phyloP scores from a whole-genome alignment of 108 stramenopile species.

The Nitzschia palea region DNA sequence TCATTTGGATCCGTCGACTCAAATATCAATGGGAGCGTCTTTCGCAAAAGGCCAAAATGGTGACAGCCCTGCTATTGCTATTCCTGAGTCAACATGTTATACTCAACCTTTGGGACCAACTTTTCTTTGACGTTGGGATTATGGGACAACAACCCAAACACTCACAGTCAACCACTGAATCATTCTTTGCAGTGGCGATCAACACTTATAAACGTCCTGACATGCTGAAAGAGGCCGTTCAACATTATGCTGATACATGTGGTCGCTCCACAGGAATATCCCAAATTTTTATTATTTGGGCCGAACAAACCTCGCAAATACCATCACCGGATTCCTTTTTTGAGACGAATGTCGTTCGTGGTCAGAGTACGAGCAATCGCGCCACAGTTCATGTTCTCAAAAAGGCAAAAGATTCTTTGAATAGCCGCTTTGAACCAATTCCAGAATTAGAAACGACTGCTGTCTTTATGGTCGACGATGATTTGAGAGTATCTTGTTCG shows the following conservation, averaged over 20 bases:
- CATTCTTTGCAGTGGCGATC: conserved; percentile 57
- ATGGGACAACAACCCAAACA: background rate
- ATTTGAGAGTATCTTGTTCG: conserved; percentile 49
- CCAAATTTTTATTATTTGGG: conserved; percentile 63
- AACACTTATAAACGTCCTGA: conserved; percentile 63
- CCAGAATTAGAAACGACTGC: conserved; percentile 31
- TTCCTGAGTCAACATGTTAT: background rate
- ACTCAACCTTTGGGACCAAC: conserved; percentile 11
- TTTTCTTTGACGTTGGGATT: conserved; percentile 12
- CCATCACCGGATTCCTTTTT: conserved; percentile 35
- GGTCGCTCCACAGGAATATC: conserved; percentile 29
- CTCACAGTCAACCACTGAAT: background rate
- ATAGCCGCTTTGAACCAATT: conserved; percentile 62
- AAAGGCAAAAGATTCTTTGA: conserved; percentile 50
- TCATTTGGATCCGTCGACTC: background rate
- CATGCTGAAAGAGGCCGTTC: conserved; percentile 38
- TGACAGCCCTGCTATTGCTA: background rate
- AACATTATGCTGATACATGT: conserved; percentile 54
- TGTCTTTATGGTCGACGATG: conserved; percentile 73
- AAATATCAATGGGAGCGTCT: conserved; percentile 5
- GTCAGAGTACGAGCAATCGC: too few relatives aligned
- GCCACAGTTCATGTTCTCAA: conserved; percentile 34
- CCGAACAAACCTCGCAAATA: conserved; percentile 33
- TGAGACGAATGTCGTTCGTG: background rate
- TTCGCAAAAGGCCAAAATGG: background rate